Evolutionary conservation across 257 asterid species (phyloP), one percentile per base, ranked within the genome.

Genomic region (Capsicum chinense): DNA sequence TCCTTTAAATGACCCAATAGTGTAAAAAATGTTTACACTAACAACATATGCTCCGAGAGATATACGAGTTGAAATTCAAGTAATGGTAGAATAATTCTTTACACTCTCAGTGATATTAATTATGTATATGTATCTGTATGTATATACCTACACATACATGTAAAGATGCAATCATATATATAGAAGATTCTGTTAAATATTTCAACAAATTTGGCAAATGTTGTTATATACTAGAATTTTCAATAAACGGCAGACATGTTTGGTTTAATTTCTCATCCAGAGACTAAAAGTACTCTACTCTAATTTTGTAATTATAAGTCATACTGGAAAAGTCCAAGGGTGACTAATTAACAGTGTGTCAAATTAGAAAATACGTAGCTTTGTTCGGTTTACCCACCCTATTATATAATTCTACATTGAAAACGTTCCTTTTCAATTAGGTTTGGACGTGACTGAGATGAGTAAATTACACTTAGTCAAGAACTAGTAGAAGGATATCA

Each of bases 171-270:
- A 19, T 19, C 80, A 47, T 73, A 35, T 66, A 9, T 4, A 73
- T 73, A 73, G 42, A 73, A 73, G 80, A 19, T 73, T 73, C 59
- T 48, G 19, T 19, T 19, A 73, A 48, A 21, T 74, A 52, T 74
- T 74, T 74, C 81, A 50, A 74, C 62, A 26, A 74, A 50, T 74
- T 74, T 74, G 81, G 81, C 39, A 74, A 3, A 74, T 74, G 47
- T 74, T 47, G 2, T 50, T 74, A 12, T 50, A 73, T n/a, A 58
- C 44, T 7, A 1, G 44, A 50, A 74, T 50, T 74, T n/a, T 74
- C 62, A 50, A 73, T 48, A 19, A 12, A 50, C 42, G 50, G n/a
- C 80, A 74, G 21, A 21, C 62, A 21, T 50, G 47, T 74, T 74
- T 74, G 80, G 44, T 26, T 50, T 1, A 21, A 48, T 74, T 74